Evolutionary conservation across 73 alveolate species (phyloP).

Genomic region (Paramecium sonneborni): DNA sequence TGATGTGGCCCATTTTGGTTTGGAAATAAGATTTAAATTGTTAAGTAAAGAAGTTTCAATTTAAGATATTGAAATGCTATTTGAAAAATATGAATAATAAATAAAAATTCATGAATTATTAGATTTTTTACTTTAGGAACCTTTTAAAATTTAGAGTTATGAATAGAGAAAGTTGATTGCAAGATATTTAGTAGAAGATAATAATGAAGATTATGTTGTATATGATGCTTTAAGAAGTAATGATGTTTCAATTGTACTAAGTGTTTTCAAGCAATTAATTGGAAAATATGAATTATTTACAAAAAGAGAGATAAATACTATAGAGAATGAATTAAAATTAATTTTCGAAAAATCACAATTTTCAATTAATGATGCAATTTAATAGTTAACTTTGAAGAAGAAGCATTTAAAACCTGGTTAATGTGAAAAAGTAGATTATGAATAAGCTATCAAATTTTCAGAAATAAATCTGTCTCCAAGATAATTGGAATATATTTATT

Average conservation of each 20-base stretch:
- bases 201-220: not conserved
- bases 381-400: not conserved
- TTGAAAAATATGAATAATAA: not conserved
- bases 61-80: not conserved
- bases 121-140: not conserved
- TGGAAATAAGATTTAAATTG: not conserved
- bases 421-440: not conserved
- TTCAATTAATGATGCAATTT: not conserved
- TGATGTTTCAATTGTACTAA: not conserved
- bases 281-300: constrained; percentile 24
- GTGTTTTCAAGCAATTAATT: constrained; percentile 10
- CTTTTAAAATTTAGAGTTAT: constrained; percentile 3
- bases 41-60: not conserved
- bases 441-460: not conserved
- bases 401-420: not conserved
- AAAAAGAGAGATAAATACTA: not conserved
- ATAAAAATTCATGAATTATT: constrained; percentile 13
- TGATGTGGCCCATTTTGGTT: not conserved
- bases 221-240: not conserved
- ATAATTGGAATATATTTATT: not conserved
- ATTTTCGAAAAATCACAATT: not conserved
- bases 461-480: not conserved
- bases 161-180: not conserved
- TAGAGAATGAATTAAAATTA: not conserved
- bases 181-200: constrained; percentile 42